Evolutionary conservation across 371 early-diverging fungal genomes (phyloP).

Genomic region (Rhizopus microsporus): DNA sequence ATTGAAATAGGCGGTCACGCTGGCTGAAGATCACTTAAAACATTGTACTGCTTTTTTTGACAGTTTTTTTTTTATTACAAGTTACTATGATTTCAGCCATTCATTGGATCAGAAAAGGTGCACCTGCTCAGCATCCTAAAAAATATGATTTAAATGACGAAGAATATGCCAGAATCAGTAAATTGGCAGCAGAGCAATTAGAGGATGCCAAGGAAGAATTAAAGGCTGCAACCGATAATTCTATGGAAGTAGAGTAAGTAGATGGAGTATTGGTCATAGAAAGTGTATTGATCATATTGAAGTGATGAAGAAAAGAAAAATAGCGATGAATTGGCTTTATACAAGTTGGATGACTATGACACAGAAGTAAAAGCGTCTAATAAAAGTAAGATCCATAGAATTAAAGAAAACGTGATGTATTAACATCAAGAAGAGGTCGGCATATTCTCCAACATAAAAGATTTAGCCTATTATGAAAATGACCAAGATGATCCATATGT

Average conservation of each 20-base stretch:
- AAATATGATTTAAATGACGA: slow-evolving; percentile 82
- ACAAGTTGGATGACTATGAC: slow-evolving; percentile 78
- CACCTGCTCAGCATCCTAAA: slow-evolving; percentile 74
- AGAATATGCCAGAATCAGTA: slow-evolving; percentile 79
- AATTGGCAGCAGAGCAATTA: slow-evolving; percentile 69
- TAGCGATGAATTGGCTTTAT: slow-evolving; percentile 70
- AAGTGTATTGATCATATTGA: not conserved
- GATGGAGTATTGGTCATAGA: not conserved
- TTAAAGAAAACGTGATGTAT: slow-evolving; percentile 25
- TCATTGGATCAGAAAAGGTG: slow-evolving; percentile 90
- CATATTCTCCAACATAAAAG: slow-evolving; percentile 72
- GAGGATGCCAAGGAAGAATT: slow-evolving; percentile 73
- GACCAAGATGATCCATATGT: slow-evolving; percentile 87
- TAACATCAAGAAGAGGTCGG: slow-evolving; percentile 31
- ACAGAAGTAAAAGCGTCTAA: slow-evolving; percentile 48
- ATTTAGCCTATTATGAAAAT: slow-evolving; percentile 75
- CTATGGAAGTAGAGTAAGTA: slow-evolving; percentile 38
- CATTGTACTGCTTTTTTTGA: slow-evolving; percentile 7
- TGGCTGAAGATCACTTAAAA: not conserved
- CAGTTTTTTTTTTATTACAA: slow-evolving; percentile 6
- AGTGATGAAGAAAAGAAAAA: slow-evolving; percentile 17
- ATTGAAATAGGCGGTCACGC: not conserved
- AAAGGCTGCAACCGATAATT: slow-evolving; percentile 33
- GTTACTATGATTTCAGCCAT: slow-evolving; percentile 73
- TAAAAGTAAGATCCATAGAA: slow-evolving; percentile 36